Evolutionary conservation across 371 early-diverging fungal species (phyloP).

Genomic region (Syncephalis plumigaleata): DNA sequence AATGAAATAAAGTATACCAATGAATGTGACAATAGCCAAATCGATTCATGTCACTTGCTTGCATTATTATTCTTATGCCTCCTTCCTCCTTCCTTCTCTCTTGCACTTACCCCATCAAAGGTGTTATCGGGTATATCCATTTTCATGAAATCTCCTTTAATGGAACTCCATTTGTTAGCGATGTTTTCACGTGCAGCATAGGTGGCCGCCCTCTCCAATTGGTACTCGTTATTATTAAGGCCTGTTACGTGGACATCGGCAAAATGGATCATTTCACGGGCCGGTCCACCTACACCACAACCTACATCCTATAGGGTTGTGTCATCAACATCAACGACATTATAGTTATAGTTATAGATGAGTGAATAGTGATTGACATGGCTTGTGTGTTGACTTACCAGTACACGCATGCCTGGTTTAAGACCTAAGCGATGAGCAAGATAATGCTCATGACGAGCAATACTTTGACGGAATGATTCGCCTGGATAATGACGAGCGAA

Average conservation of each 20-base stretch:
- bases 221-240: constrained; percentile 91
- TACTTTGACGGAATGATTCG: constrained; percentile 60
- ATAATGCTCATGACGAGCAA: constrained; percentile 82
- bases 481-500: constrained; percentile 65
- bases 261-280: constrained; percentile 78
- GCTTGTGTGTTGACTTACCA: constrained; percentile 9
- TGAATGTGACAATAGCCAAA: too few relatives aligned
- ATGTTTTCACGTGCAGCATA: constrained; percentile 51
- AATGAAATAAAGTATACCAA: too few relatives aligned
- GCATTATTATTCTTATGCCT: too few relatives aligned
- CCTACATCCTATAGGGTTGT: constrained; percentile 45
- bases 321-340: neutral
- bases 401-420: constrained; percentile 41
- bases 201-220: constrained; percentile 57
- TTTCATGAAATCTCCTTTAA: constrained; percentile 81
- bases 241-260: constrained; percentile 80
- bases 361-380: neutral
- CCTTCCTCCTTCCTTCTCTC: too few relatives aligned
- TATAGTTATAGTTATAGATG: neutral
- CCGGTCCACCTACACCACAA: constrained; percentile 86
- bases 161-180: constrained; percentile 32
- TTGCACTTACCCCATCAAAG: constrained; percentile 45
- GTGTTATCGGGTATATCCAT: constrained; percentile 69
- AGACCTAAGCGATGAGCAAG: constrained; percentile 59
- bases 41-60: too few relatives aligned